Conservation (phyloP, 2,329 filamentous ascomycete species). For the Exophiala aquamarina region DNA sequence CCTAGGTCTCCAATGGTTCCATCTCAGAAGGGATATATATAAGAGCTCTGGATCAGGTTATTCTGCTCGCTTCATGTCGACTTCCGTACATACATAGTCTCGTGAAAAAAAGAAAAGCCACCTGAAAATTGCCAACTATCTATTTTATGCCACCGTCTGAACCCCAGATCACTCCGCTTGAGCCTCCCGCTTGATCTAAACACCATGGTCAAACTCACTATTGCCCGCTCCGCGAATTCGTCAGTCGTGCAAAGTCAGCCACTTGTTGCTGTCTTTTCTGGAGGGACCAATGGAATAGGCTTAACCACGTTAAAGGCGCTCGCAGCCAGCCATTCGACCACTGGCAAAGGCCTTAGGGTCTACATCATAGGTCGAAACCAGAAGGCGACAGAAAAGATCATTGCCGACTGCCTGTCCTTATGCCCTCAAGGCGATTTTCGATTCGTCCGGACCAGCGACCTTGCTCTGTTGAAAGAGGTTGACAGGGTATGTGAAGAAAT, state of each 20-base stretch:
- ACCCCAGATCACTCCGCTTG: no score
- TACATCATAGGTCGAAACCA: constrained; percentile 35
- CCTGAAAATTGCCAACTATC: no score
- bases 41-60: no score
- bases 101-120: no score
- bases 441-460: constrained; percentile 47
- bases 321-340: constrained; percentile 7
- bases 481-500: constrained; percentile 54
- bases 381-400: constrained; percentile 28
- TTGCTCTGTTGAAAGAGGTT: constrained; percentile 49
- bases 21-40: no score
- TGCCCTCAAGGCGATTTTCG: constrained; percentile 47
- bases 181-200: no score
- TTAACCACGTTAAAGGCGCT: constrained; percentile 7
- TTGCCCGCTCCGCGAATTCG: constrained; percentile 6
- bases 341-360: constrained; percentile 29
- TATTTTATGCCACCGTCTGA: no score
- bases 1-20: no score
- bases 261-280: constrained; percentile 17
- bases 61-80: no score
- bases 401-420: constrained; percentile 37
- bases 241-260: constrained; percentile 6
- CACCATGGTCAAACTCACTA: constrained; percentile 10
- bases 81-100: no score
- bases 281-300: constrained; percentile 16